Conservation (phyloP, 345 rosid species). For the Salix viminalis region DNA sequence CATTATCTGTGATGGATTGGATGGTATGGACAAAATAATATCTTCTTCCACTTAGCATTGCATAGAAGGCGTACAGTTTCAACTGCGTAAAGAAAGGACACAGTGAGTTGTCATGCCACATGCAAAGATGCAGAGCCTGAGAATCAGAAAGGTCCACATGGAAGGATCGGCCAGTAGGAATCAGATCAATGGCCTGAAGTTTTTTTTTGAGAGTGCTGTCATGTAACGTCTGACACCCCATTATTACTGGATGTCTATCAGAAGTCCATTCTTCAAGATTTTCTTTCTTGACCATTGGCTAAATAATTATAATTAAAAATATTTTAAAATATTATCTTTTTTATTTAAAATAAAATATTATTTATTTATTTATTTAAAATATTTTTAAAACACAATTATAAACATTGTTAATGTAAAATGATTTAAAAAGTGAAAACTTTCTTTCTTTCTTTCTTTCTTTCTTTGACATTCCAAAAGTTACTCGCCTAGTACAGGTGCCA, state of each 20-base stretch:
- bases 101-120: slow-evolving; percentile 33
- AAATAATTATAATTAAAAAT: neutral
- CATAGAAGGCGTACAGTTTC: slow-evolving; percentile 1
- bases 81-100: slow-evolving; percentile 10
- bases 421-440: neutral
- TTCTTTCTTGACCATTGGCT: neutral
- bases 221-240: neutral
- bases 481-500: neutral
- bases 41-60: neutral
- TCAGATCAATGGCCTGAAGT: slow-evolving; percentile 21
- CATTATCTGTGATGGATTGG: slow-evolving; percentile 14
- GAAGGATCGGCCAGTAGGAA: slow-evolving; percentile 4
- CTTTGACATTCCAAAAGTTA: neutral
- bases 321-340: too few relatives aligned
- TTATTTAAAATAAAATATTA: too few relatives aligned
- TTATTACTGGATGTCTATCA: neutral
- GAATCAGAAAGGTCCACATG: slow-evolving; percentile 37
- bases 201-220: neutral
- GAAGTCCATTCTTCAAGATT: neutral
- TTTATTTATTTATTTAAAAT: too few relatives aligned
- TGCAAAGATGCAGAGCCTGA: slow-evolving; percentile 34
- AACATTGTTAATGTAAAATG: too few relatives aligned
- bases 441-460: neutral
- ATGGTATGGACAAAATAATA: slow-evolving; percentile 1
- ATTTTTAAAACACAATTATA: too few relatives aligned